Conservation (phyloP, 129 eudicot species). For the Calendula officinalis region DNA sequence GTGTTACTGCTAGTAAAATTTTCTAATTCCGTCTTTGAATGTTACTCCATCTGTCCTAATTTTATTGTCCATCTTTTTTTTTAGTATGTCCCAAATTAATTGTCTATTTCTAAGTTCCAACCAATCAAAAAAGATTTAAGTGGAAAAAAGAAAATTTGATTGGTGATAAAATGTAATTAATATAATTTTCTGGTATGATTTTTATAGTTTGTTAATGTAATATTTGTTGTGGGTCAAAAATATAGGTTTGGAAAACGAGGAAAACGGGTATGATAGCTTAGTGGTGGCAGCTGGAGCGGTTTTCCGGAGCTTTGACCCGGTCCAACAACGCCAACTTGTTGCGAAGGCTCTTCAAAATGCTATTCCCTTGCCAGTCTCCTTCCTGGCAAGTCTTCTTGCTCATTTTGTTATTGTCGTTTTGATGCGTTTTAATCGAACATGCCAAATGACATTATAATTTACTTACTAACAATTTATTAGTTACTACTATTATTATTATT, state of each 20-base stretch:
- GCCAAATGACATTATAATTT: not conserved
- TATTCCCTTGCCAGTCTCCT: slow-evolving; percentile 54
- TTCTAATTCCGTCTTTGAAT: no score
- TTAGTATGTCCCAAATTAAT: no score
- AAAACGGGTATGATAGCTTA: slow-evolving; percentile 73
- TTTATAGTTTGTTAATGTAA: not conserved
- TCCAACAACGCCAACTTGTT: slow-evolving; percentile 51
- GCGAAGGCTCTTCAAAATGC: slow-evolving; percentile 53
- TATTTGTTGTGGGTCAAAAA: not conserved
- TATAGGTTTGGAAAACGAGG: slow-evolving; percentile 46
- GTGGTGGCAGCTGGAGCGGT: slow-evolving; percentile 55
- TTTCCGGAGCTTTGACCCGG: slow-evolving; percentile 37
- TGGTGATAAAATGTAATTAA: no score
- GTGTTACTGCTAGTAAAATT: no score
- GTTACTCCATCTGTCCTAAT: no score
- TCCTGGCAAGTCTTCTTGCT: slow-evolving; percentile 45
- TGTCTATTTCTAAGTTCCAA: no score
- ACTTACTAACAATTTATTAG: no score
- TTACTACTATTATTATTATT: no score
- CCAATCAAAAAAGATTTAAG: no score
- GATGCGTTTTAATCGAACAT: not conserved
- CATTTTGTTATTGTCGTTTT: slow-evolving; percentile 7
- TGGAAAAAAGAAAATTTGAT: no score
- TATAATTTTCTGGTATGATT: no score
- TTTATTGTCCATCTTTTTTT: no score